Base-by-base conservation (phyloP, 2,329 filamentous ascomycete genomes). In the Cryphonectria japonica region DNA sequence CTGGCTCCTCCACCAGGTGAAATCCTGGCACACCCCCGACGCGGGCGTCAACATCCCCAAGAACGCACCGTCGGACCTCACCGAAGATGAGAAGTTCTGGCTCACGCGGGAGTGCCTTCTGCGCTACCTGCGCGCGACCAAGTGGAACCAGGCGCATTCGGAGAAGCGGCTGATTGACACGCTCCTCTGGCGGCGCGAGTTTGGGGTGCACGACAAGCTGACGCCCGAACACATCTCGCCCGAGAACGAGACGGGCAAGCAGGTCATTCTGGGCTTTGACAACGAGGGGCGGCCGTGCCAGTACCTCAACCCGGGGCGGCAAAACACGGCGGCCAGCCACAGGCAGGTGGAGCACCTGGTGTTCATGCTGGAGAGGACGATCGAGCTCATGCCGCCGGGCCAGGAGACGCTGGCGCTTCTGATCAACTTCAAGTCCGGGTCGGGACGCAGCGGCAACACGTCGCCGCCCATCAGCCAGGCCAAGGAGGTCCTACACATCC, bases 221-320 rank as follows among this genome's bases (percentile, higher is more conserved):
- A 95, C 93, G 0, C 86, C 92, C 13, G 95, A 98, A 11, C 92
- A 97, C 82, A 95, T 98, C 77, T 94, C 92, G 0, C 90, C 93
- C 16, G 96, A 99, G 85, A 97, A 98, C 80, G 94, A 95, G 83
- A 98, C 95, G 13, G 96, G 96, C 75, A 99, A 99, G 85, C 95
- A 98, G 81, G 87, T 97, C 71, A 86, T 97, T 71, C 82, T 96
- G 29, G 96, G 96, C 59, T 99, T 90, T 81, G 96, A 99, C 83
- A 93, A 91, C 71, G 85, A 93, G 72, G 92, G 88, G 66, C 87
- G 95, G n/a, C 94, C 95, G 1, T 98, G 95, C 80, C 89, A 96
- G 77, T 98, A 98, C 82, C 88, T 99, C 72, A 92, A 92, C 79
- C 96, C 96, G 1, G 93, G 91, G 43, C 90, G 92, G 75, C 96